Conservation (phyloP, 2,329 filamentous ascomycete genomes). For the Penicillium sp. region DNA sequence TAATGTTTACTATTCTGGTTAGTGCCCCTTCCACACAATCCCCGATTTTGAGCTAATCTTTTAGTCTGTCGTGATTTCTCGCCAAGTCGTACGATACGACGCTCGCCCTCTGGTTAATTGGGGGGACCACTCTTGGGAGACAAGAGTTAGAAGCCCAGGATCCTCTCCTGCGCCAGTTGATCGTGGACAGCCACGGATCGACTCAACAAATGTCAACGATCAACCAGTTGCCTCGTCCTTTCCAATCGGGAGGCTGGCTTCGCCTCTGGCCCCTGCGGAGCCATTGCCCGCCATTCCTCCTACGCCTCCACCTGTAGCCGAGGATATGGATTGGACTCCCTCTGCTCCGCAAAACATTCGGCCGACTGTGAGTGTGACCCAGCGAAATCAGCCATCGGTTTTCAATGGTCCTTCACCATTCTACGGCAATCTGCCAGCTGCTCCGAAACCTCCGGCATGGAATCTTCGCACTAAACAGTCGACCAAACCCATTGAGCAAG, state of each 20-base stretch:
- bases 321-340: slow-evolving; percentile 54
- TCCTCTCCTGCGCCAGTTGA: slow-evolving; percentile 17
- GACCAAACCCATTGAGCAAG: slow-evolving; percentile 36
- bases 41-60: slow-evolving; percentile 18
- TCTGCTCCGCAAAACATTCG: slow-evolving; percentile 38
- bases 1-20: slow-evolving; percentile 40
- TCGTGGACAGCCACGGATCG: slow-evolving; percentile 12
- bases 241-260: slow-evolving; percentile 42
- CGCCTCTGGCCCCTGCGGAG: slow-evolving; percentile 22
- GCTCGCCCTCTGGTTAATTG: slow-evolving; percentile 44
- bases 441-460: slow-evolving; percentile 42
- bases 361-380: slow-evolving; percentile 31
- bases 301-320: slow-evolving; percentile 41
- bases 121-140: slow-evolving; percentile 37
- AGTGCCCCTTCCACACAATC: slow-evolving; percentile 7
- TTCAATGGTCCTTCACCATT: slow-evolving; percentile 42
- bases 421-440: slow-evolving; percentile 42
- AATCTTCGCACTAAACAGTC: slow-evolving; percentile 35
- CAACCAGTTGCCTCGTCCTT: slow-evolving; percentile 30
- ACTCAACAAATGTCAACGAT: slow-evolving; percentile 14
- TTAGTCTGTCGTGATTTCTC: slow-evolving; percentile 40
- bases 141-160: slow-evolving; percentile 22
- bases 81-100: slow-evolving; percentile 39
- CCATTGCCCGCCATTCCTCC: slow-evolving; percentile 29
- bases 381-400: slow-evolving; percentile 29